Conservation (phyloP, 2,329 filamentous ascomycete genomes). For the Penicillium sp. region DNA sequence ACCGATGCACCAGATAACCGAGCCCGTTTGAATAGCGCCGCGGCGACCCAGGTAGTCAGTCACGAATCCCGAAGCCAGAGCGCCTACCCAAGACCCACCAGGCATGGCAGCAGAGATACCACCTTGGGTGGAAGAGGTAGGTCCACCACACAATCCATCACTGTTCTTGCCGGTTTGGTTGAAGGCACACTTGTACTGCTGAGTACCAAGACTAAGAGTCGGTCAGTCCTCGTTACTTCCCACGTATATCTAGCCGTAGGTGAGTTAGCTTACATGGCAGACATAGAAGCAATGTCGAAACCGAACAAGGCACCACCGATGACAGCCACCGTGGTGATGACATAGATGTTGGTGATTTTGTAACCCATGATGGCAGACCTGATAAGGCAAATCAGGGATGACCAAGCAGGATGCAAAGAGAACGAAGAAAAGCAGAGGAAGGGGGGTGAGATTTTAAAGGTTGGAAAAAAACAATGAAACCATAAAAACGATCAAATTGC, state of each 20-base stretch:
- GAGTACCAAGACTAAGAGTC: conserved; percentile 52
- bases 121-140: conserved; percentile 56
- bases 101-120: conserved; percentile 72
- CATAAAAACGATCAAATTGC: background rate
- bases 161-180: conserved; percentile 47
- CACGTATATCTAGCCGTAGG: too few species aligned
- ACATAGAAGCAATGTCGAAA: conserved; percentile 76
- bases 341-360: conserved; percentile 55
- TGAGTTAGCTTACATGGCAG: conserved; percentile 46
- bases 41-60: conserved; percentile 56
- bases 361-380: conserved; percentile 28
- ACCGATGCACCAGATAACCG: conserved; percentile 52
- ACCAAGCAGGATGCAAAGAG: background rate
- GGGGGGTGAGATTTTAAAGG: conserved; percentile 1
- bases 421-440: conserved; percentile 1
- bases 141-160: conserved; percentile 40
- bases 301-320: conserved; percentile 69
- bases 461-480: background rate
- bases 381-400: background rate
- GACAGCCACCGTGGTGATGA: conserved; percentile 56
- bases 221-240: background rate
- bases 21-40: conserved; percentile 52
- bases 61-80: conserved; percentile 53
- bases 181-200: conserved; percentile 70
- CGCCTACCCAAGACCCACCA: conserved; percentile 64